These are phyloP conservation scores for Trichophyton schoenleinii DNA, from an alignment of 2,329 filamentous ascomycete species.

Conservation along the genomic window DNA sequence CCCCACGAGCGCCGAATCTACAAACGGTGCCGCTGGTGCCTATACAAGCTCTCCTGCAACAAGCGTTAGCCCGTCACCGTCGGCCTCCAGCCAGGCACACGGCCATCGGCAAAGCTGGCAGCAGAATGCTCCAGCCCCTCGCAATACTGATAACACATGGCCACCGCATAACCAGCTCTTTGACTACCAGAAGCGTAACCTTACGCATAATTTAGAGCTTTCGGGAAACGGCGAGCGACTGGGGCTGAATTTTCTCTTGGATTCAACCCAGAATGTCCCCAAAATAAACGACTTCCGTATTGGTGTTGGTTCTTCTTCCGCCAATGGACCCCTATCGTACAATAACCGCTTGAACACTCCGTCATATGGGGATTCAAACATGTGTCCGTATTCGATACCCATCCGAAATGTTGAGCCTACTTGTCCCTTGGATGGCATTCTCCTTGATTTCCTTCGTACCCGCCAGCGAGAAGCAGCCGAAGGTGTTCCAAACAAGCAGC, in stretches of 20 bases:
- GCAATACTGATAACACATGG: conserved; percentile 18
- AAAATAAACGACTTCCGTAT: conserved; percentile 38
- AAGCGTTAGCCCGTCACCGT: conserved; percentile 33
- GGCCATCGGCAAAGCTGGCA: conserved; percentile 6
- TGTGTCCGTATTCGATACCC: conserved; percentile 29
- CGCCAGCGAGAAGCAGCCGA: conserved; percentile 53
- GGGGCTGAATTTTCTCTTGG: conserved; percentile 61
- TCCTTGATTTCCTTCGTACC: conserved; percentile 65
- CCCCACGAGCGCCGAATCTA: conserved; percentile 9
- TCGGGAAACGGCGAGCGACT: conserved; percentile 50
- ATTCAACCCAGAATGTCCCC: conserved; percentile 42
- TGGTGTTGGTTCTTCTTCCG: conserved; percentile 17
- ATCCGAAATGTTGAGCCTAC: conserved; percentile 54
- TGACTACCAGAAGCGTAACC: conserved; percentile 30
- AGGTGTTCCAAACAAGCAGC: conserved; percentile 50
- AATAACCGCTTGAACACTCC: conserved; percentile 9
- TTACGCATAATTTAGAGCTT: conserved; percentile 46
- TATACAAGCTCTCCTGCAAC: conserved; percentile 20
- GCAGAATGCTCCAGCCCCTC: background rate
- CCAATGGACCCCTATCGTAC: background rate
- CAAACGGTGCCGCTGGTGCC: background rate
- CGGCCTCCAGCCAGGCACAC: conserved; percentile 3
- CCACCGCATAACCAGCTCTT: conserved; percentile 23
- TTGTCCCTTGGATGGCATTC: conserved; percentile 64
- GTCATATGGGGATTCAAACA: conserved; percentile 17